Conservation (phyloP, 257 asterid species). For the Ilex aquifolium region DNA sequence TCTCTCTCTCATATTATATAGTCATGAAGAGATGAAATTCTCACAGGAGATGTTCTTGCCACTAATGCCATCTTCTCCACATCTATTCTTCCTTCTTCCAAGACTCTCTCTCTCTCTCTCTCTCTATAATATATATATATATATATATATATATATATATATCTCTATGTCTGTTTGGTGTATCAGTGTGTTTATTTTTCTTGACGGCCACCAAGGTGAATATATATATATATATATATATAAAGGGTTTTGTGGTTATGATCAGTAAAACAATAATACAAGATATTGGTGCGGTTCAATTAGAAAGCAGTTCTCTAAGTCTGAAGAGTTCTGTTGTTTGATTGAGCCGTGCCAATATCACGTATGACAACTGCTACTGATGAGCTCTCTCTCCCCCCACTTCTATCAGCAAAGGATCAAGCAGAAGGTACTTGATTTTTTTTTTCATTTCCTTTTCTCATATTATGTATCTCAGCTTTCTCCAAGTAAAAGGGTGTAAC, state of each 20-base stretch:
- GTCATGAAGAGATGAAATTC: no score
- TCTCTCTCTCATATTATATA: neutral
- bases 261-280: slow-evolving; percentile 24
- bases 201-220: no score
- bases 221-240: no score
- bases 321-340: slow-evolving; percentile 56
- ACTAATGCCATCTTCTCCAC: no score
- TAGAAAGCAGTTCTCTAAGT: slow-evolving; percentile 53
- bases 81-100: no score
- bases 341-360: slow-evolving; percentile 99
- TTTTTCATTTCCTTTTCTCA: neutral
- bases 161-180: no score
- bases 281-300: slow-evolving; percentile 98
- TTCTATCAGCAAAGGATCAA: slow-evolving; percentile 16
- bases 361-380: slow-evolving; percentile 27
- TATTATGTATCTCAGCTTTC: neutral
- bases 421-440: slow-evolving; percentile 11
- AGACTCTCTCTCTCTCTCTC: no score
- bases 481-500: no score
- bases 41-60: no score
- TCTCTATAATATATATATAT: no score
- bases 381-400: slow-evolving; percentile 11
- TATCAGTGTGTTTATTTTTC: no score
- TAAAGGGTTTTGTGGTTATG: neutral
- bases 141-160: no score